Evolutionary conservation across 2,329 filamentous ascomycete species (phyloP).

Genomic region (Paecilomyces niveus): DNA sequence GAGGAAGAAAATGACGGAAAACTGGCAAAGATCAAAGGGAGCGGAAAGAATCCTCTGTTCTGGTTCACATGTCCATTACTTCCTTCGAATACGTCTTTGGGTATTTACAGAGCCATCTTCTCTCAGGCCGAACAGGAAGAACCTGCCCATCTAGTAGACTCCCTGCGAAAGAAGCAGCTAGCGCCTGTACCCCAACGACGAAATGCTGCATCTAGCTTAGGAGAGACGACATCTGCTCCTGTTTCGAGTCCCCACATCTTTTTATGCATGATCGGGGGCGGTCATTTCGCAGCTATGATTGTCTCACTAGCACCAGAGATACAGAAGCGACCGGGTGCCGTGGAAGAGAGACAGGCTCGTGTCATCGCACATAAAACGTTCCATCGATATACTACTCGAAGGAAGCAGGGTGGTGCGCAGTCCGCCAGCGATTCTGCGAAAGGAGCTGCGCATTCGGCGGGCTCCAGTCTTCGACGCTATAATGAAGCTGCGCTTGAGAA

Average conservation of each 20-base stretch:
- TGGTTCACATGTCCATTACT: constrained; percentile 78
- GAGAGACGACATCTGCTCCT: constrained; percentile 32
- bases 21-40: constrained; percentile 42
- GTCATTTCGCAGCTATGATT: constrained; percentile 95
- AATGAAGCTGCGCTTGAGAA: constrained; percentile 85
- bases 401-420: constrained; percentile 94
- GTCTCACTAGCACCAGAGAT: constrained; percentile 78
- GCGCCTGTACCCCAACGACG: constrained; percentile 46
- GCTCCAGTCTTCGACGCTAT: constrained; percentile 80
- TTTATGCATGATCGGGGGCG: constrained; percentile 96
- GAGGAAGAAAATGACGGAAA: constrained; percentile 41
- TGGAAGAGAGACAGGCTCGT: constrained; percentile 75
- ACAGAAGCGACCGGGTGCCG: constrained; percentile 60
- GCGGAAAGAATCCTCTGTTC: constrained; percentile 66
- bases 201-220: constrained; percentile 27
- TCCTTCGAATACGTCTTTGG: constrained; percentile 71
- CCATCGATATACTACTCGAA: constrained; percentile 89
- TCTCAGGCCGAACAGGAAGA: constrained; percentile 63
- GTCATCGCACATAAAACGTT: constrained; percentile 96
- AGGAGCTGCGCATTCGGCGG: constrained; percentile 87
- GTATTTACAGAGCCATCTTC: constrained; percentile 78
- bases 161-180: constrained; percentile 70
- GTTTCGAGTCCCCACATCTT: constrained; percentile 73
- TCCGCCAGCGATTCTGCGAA: constrained; percentile 93
- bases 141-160: constrained; percentile 55